Evolutionary conservation across 495 filamentous ascomycete genomes (phyloP), one percentile per base, ranked within the genome.

Genomic region (Chaetomium tenue): DNA sequence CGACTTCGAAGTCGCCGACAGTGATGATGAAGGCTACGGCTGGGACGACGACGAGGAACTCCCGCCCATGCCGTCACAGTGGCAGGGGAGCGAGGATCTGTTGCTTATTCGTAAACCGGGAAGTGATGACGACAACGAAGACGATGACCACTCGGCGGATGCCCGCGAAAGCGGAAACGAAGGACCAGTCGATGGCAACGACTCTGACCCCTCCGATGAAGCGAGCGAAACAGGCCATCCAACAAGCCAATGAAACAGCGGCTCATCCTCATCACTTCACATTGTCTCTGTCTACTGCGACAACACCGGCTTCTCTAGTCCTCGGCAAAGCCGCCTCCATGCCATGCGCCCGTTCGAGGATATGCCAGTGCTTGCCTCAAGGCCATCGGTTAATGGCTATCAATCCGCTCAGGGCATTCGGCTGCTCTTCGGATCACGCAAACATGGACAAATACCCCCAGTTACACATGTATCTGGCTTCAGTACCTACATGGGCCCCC

Each of bases 31-130:
- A 42, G 80, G 82, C 48, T 82, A 82, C 64, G 81, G 80, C 9
- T 82, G 80, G 80, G 78, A 79, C 9, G 77, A 82, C 46, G 78
- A 82, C 42, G 72, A 71, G n/a, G 72, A 72, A 30, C 67, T 80
- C 60, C 79, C 79, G 15, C 72, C 66, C 2, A 77, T 77, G 74
- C 79, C 79, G 20, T 78, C 79, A 12, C 80, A 82, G 64, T 82
- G 79, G 80, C 79, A 83, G 68, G 80, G 80, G 30, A 83, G 80
- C 64, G 80, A 83, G 62, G 80, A 83, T 57, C 69, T 83, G 37
- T 65, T 82, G 26, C 74, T 83, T 15, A 67, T 69, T 15, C 77
- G 72, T 26, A 18, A 67, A 28, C 64, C 64, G 1, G 65, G 63
- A 25, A 74, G 68, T 46, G 71, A 73, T 9, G 74, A 75, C 20